Percentiles rank a stretch among this genome's conserved stretches.
These are phyloP conservation scores for Millerozyma miso DNA, from an alignment of 805 yeast genomes.

Conservation along the genomic window DNA sequence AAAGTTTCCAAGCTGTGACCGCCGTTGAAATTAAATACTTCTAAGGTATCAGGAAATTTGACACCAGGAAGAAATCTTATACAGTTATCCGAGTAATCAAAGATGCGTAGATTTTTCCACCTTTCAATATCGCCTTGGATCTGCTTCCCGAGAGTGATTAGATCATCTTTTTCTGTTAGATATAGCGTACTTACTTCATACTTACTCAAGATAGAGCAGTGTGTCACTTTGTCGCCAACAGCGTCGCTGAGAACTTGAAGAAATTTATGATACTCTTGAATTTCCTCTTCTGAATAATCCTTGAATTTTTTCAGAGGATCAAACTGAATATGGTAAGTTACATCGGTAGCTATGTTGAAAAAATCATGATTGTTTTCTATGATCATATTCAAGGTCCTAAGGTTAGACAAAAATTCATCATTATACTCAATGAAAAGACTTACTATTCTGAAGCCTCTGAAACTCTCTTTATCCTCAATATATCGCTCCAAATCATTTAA, in stretches of 20 bases:
- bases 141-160: slow-evolving; percentile 30
- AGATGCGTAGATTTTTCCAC: slow-evolving; percentile 30
- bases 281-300: slow-evolving; percentile 22
- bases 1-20: slow-evolving; percentile 36
- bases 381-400: slow-evolving; percentile 18
- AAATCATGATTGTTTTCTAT: slow-evolving; percentile 13
- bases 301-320: slow-evolving; percentile 27
- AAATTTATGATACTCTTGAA: slow-evolving; percentile 20
- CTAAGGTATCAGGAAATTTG: slow-evolving; percentile 33
- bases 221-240: slow-evolving; percentile 27
- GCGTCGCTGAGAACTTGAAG: slow-evolving; percentile 16
- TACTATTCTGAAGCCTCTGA: slow-evolving; percentile 14
- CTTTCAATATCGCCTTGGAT: slow-evolving; percentile 31
- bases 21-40: slow-evolving; percentile 37
- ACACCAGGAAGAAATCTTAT: slow-evolving; percentile 38
- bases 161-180: slow-evolving; percentile 30
- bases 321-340: slow-evolving; percentile 34
- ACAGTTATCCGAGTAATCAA: slow-evolving; percentile 37
- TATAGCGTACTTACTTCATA: slow-evolving; percentile 30
- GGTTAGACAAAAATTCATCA: slow-evolving; percentile 22
- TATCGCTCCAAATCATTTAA: slow-evolving; percentile 12
- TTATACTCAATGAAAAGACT: slow-evolving; percentile 31
- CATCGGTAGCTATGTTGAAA: slow-evolving; percentile 15
- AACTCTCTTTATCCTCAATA: neutral
- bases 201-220: slow-evolving; percentile 37